Evolutionary conservation across 257 asterid species (phyloP), one percentile per base, ranked within the genome.

Genomic region (Solanum pennellii): DNA sequence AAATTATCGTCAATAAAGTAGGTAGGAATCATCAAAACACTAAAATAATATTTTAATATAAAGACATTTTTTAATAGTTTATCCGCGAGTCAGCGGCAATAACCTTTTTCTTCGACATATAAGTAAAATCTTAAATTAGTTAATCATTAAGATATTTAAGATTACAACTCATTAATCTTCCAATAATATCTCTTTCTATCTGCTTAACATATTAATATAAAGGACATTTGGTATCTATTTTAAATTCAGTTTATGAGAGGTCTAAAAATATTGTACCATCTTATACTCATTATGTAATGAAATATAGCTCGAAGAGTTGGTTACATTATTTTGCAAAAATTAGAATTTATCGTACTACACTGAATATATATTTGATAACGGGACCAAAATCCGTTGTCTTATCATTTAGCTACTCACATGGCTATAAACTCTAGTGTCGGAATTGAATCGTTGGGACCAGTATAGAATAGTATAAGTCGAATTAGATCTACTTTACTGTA

Each of bases 341-440:
- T 12, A 44, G 18, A 47, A 16, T 80, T 31, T 76, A 76, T 42
- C 37, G 60, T n/a, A 76, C 60, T 7, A 20, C 4, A 33, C 20
- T 73, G 20, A 37, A 13, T 7, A n/a, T 31, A 15, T 16, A 10
- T 31, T 59, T 75, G 8, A 52, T 86, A 75, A 41, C 3, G 33
- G 92, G 89, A 87, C 82, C 86, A 89, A 88, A 88, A 65, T 59
- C 59, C 35, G 37, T 85, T 85, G 80, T 85, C 80, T 42, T 85
- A 42, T 66, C 65, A 45, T 35, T 86, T 33, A 72, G 85, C n/a
- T 12, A 49, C 23, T 35, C 85, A 80, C 85, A 47, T 80, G 85
- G 29, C 66, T 80, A 47, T 79, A 80, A 47, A 80, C 42, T 80
- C 7, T 27, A 16, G 85, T 80, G 85, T 80, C 85, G 68, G 44